Base-by-base conservation (phyloP, 441 rosid species). In the Omphalea diandra region DNA sequence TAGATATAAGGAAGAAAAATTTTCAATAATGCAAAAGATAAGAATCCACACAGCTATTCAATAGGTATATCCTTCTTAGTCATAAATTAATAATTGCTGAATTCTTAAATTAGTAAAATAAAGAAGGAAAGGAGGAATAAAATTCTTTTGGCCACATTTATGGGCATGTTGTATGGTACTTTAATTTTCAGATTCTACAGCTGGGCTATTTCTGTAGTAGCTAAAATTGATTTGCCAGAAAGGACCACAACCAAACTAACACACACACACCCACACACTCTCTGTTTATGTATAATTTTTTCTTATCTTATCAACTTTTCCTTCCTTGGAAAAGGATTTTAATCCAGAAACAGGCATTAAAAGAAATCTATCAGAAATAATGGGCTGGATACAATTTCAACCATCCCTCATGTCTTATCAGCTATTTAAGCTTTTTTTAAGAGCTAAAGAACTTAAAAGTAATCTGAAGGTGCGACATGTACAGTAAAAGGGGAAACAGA, bases 121-220 rank as follows among this genome's bases (percentile, higher is more conserved):
- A 29, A 3, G 40, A 72, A 43, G 10, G 12, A 7, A 49, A 50
- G 20, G 31, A 56, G 17, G 27, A 56, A 35, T 47, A 43, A 2
- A 6, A 57, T 24, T 24, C 47, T 49, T 32, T 50, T 61, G 20
- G 27, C 17, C 24, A 18, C 50, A 70, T 63, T 75, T 38, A 57
- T 64, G 27, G 58, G 22, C 31, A 54, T 26, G n/a, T n/a, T n/a
- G n/a, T n/a, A 56, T 35, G 52, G 35, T 62, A n/a, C 50, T 67
- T 27, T 59, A 52, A 52, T 65, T 70, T 70, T 54, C 56, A 40
- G 62, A 65, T 58, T 61, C 63, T 33, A 61, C 73, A 67, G 62
- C 69, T 46, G 59, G 64, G 35, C 55, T 35, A 3, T 53, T 71
- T 71, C 65, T 55, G 65, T 63, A 49, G 47, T 67, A 71, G 72